Conservation (phyloP, 2,329 filamentous ascomycete genomes). For the Cercospora sp. region DNA sequence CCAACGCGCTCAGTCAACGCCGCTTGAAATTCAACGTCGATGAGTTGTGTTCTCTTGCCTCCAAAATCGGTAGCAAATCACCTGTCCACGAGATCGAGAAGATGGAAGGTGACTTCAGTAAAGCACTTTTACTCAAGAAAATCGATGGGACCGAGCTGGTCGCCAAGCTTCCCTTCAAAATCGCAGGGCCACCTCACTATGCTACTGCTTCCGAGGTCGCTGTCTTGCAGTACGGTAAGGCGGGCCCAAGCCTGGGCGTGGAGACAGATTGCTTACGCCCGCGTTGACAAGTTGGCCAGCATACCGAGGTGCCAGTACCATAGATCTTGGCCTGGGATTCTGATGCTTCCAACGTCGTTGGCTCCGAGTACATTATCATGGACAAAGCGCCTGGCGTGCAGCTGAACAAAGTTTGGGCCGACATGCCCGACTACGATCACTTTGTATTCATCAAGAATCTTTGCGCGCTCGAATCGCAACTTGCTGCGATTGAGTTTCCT, state of each 20-base stretch:
- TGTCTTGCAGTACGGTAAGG: slow-evolving; percentile 31
- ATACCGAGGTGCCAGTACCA: slow-evolving; percentile 27
- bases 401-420: slow-evolving; percentile 37
- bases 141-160: slow-evolving; percentile 37
- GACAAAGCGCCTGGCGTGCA: slow-evolving; percentile 35
- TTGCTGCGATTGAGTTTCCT: slow-evolving; percentile 10
- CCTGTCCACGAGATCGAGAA: slow-evolving; percentile 38
- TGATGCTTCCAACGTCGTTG: slow-evolving; percentile 17
- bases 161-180: slow-evolving; percentile 39
- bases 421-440: slow-evolving; percentile 2
- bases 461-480: slow-evolving; percentile 9
- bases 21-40: slow-evolving; percentile 38
- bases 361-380: slow-evolving; percentile 36
- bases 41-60: slow-evolving; percentile 35
- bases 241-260: background rate
- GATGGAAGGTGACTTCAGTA: slow-evolving; percentile 40
- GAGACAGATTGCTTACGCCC: background rate
- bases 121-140: slow-evolving; percentile 37
- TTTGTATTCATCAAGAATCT: slow-evolving; percentile 11
- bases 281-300: background rate
- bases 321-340: slow-evolving; percentile 28
- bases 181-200: slow-evolving; percentile 35
- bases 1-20: slow-evolving; percentile 25
- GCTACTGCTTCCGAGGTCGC: slow-evolving; percentile 40
- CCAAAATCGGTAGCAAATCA: slow-evolving; percentile 28